These are phyloP conservation scores for Tetrapisispora fleetii DNA, from an alignment of 805 yeast genomes.

Conservation along the genomic window DNA sequence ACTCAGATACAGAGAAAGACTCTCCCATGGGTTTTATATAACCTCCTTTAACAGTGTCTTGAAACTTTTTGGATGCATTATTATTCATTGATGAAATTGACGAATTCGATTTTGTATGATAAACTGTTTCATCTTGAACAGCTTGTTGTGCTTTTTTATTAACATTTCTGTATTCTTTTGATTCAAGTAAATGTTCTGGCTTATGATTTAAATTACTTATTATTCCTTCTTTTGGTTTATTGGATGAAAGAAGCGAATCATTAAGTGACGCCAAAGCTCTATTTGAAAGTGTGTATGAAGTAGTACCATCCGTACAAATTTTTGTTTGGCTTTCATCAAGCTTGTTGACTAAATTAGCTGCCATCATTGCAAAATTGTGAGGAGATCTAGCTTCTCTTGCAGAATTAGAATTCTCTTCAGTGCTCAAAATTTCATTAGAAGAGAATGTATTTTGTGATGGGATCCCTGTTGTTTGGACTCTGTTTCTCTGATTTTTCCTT, in stretches of 20 bases:
- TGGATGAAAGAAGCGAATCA: not conserved
- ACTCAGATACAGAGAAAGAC: not conserved
- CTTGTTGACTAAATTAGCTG: conserved; percentile 1
- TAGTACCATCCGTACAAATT: not conserved
- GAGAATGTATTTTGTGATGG: not conserved
- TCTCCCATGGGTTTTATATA: too few species aligned
- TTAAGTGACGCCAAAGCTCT: not conserved
- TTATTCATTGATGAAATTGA: too few species aligned
- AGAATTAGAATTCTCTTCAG: not conserved
- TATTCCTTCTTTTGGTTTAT: too few species aligned
- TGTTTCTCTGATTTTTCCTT: not conserved
- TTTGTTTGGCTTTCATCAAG: not conserved
- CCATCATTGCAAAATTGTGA: not conserved
- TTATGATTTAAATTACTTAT: too few species aligned
- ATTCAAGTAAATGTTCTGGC: too few species aligned
- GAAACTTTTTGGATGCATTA: too few species aligned
- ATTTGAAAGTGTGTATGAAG: not conserved
- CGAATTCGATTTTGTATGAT: too few species aligned
- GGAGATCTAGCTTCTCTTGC: not conserved
- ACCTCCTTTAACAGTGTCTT: too few species aligned
- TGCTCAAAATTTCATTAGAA: not conserved
- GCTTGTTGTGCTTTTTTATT: too few species aligned
- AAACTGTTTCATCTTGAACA: too few species aligned
- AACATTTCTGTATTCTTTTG: too few species aligned
- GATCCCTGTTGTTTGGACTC: not conserved